Conservation (phyloP, 2,329 filamentous ascomycete genomes). For the Diaporthe helianthi region DNA sequence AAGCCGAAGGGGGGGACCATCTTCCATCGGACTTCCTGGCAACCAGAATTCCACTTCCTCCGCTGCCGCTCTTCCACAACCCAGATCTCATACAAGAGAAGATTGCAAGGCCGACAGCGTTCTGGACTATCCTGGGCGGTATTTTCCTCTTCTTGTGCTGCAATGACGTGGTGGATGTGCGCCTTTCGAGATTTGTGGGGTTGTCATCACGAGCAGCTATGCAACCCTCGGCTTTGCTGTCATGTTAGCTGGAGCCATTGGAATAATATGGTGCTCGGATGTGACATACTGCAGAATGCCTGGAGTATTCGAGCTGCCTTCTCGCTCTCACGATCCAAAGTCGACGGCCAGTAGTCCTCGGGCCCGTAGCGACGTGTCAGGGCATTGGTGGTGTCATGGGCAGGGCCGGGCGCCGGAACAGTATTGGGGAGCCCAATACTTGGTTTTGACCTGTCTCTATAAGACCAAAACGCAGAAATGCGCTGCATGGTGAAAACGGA, state of each 20-base stretch:
- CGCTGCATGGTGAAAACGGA: constrained; percentile 50
- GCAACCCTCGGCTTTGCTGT: constrained; percentile 29
- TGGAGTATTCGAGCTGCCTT: constrained; percentile 89
- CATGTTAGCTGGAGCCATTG: constrained; percentile 9
- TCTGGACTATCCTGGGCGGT: constrained; percentile 81
- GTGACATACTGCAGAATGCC: constrained; percentile 80
- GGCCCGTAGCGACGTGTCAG: constrained; percentile 40
- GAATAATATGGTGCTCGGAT: neutral
- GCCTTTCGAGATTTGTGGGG: constrained; percentile 12
- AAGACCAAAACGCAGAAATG: constrained; percentile 53
- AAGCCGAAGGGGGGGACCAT: constrained; percentile 91
- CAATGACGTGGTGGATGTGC: constrained; percentile 36
- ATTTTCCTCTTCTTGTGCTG: constrained; percentile 77
- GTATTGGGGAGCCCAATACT: constrained; percentile 3
- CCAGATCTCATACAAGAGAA: constrained; percentile 97
- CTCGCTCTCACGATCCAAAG: constrained; percentile 86
- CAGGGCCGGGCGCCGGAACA: neutral
- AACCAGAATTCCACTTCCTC: constrained; percentile 86
- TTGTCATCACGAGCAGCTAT: constrained; percentile 27
- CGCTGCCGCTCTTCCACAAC: constrained; percentile 88
- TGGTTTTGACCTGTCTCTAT: constrained; percentile 44
- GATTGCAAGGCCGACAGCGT: constrained; percentile 88
- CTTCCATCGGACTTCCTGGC: constrained; percentile 83
- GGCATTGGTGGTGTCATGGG: constrained; percentile 27
- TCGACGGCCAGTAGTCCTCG: constrained; percentile 57